Conservation (phyloP, 2,329 filamentous ascomycete genomes). For the Aspergillus fumigatiaffinis region DNA sequence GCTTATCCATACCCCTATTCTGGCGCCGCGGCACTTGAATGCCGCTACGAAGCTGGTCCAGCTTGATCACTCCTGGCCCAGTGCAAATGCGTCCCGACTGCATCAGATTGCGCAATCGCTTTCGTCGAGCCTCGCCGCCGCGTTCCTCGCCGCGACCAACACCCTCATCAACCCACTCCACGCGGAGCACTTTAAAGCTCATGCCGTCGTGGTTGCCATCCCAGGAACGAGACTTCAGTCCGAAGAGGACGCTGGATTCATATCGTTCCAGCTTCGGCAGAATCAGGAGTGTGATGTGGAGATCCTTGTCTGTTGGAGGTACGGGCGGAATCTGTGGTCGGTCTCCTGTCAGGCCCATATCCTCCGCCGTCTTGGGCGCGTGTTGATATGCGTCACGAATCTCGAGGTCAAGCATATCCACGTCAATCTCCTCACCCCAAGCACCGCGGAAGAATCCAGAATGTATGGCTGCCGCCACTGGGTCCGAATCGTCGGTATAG, state of each 20-base stretch:
- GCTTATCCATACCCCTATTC: constrained; percentile 19
- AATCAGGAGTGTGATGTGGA: constrained; percentile 83
- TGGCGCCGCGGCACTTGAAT: constrained; percentile 27
- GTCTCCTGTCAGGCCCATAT: constrained; percentile 18
- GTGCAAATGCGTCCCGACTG: constrained; percentile 41
- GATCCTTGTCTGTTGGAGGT: constrained; percentile 65
- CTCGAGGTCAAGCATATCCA: constrained; percentile 58
- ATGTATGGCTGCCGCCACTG: constrained; percentile 89
- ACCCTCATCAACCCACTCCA: constrained; percentile 81
- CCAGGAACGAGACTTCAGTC: constrained; percentile 78
- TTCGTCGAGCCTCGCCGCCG: constrained; percentile 45
- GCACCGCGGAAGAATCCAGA: constrained; percentile 87
- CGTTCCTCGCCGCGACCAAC: constrained; percentile 44
- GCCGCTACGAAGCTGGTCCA: constrained; percentile 32
- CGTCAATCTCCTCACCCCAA: constrained; percentile 75
- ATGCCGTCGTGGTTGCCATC: constrained; percentile 76
- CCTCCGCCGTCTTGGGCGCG: constrained; percentile 42
- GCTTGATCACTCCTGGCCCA: constrained; percentile 32
- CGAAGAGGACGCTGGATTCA: constrained; percentile 68
- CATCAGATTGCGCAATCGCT: constrained; percentile 46
- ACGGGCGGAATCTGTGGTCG: constrained; percentile 37
- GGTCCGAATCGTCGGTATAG: constrained; percentile 93
- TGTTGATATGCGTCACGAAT: constrained; percentile 46
- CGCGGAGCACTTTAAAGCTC: constrained; percentile 77
- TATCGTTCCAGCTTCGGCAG: constrained; percentile 77